Conservation (phyloP, 2,329 filamentous ascomycete genomes). For the Xylaria sp. region DNA sequence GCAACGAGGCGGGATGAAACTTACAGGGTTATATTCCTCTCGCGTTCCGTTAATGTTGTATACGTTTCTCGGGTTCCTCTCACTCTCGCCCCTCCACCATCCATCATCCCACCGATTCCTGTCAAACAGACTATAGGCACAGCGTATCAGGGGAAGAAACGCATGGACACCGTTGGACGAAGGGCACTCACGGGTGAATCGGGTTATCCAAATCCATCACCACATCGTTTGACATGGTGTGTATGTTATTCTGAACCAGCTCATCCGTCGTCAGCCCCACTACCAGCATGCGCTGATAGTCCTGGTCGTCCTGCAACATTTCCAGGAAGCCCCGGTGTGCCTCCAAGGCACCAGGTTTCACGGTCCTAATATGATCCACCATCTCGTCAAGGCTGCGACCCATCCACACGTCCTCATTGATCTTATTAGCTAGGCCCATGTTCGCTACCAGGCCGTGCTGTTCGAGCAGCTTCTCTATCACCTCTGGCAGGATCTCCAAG, state of each 20-base stretch:
- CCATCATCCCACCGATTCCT: conserved; percentile 34
- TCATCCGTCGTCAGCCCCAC: conserved; percentile 46
- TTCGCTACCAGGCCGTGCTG: conserved; percentile 23
- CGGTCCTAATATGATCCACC: conserved; percentile 18
- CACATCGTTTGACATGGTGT: conserved; percentile 37
- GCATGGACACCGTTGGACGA: neutral
- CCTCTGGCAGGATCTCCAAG: conserved; percentile 33
- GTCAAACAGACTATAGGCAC: conserved; percentile 35
- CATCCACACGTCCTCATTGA: neutral
- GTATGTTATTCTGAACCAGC: conserved; percentile 35
- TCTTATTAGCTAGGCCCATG: conserved; percentile 18
- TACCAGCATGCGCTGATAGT: conserved; percentile 44
- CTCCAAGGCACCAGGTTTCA: neutral
- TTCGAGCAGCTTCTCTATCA: conserved; percentile 35
- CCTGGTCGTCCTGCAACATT: conserved; percentile 41
- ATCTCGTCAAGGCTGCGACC: conserved; percentile 37
- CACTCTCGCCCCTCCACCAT: conserved; percentile 23
- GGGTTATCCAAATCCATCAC: conserved; percentile 32
- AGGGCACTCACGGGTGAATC: conserved; percentile 42
- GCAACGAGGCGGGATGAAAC: conserved; percentile 18
- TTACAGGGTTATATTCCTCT: conserved; percentile 42
- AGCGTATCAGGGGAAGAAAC: neutral
- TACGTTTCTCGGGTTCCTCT: conserved; percentile 30
- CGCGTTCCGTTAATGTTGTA: conserved; percentile 42
- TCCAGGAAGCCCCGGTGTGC: conserved; percentile 38